A percentile compares a stretch with the other conserved stretches of the same genome.
phyloP scores from a whole-genome alignment of 169 alveolate genomes.

The Babesia bovis region DNA sequence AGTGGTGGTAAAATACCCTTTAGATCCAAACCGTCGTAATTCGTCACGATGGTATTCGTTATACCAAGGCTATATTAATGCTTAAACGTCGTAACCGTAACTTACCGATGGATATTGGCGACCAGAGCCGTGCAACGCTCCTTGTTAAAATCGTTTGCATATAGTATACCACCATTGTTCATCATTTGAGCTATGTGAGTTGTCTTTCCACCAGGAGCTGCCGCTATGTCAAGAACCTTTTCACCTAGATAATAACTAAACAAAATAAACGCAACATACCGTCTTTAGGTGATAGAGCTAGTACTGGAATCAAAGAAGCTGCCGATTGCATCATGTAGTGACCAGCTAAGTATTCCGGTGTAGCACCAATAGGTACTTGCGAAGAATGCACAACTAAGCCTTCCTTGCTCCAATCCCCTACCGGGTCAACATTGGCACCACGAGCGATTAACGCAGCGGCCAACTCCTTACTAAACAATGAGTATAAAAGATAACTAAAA shows the following conservation, averaged over 20 bases:
- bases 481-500: constrained; percentile 12
- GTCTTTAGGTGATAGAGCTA: constrained; percentile 90
- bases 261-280: constrained; percentile 26
- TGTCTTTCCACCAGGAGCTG: constrained; percentile 98
- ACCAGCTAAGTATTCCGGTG: constrained; percentile 96
- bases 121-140: constrained; percentile 90
- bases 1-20: constrained; percentile 83
- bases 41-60: constrained; percentile 87
- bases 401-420: constrained; percentile 92
- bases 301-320: constrained; percentile 91
- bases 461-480: constrained; percentile 83
- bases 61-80: constrained; percentile 88
- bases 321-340: constrained; percentile 94
- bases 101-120: constrained; percentile 85
- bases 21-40: constrained; percentile 91
- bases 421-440: constrained; percentile 93
- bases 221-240: constrained; percentile 92
- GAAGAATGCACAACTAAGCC: constrained; percentile 91
- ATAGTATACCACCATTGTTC: constrained; percentile 92
- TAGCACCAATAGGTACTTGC: constrained; percentile 95
- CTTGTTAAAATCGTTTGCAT: constrained; percentile 92
- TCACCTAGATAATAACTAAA: constrained; percentile 62
- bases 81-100: background rate
- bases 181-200: constrained; percentile 92
- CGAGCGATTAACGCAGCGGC: constrained; percentile 89